phyloP scores from a whole-genome alignment of 2,329 filamentous ascomycete genomes.

The Dendryphion nanum region DNA sequence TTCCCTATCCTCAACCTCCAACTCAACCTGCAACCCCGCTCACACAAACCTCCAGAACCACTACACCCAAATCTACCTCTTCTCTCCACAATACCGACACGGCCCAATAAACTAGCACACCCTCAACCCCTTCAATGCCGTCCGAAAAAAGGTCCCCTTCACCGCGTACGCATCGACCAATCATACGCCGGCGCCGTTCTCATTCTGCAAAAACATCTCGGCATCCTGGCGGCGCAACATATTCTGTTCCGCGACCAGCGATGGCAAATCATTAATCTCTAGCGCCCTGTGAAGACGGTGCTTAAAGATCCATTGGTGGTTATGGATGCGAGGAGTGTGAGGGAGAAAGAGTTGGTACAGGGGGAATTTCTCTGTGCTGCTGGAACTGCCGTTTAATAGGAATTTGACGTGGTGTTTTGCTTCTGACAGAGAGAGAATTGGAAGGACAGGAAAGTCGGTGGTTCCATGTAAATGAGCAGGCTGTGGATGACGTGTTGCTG shows the following conservation, averaged over 20 bases:
- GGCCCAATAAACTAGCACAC: conserved; percentile 15
- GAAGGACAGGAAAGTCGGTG: conserved; percentile 17
- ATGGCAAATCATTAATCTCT: conserved; percentile 28
- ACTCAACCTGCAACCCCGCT: too few species aligned
- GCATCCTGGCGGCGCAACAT: conserved; percentile 4
- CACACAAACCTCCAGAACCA: too few species aligned
- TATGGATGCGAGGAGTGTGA: conserved; percentile 16
- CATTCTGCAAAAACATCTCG: conserved; percentile 10
- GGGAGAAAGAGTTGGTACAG: conserved; percentile 14
- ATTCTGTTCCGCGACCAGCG: conserved; percentile 8
- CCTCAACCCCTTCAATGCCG: conserved; percentile 20
- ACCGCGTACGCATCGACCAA: conserved; percentile 57
- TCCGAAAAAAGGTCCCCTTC: conserved; percentile 43
- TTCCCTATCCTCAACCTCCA: too few species aligned
- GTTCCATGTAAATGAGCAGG: conserved; percentile 27
- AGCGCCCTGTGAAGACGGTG: conserved; percentile 25
- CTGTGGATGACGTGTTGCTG: conserved; percentile 12
- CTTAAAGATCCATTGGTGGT: conserved; percentile 25
- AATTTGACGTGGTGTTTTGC: too few species aligned
- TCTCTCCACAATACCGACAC: too few species aligned
- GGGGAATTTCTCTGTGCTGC: conserved; percentile 6
- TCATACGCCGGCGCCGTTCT: conserved; percentile 31
- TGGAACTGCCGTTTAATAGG: too few species aligned
- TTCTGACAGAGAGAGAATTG: too few species aligned
- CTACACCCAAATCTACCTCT: too few species aligned